A percentile compares a stretch with the other conserved stretches of the same genome.
phyloP scores from a whole-genome alignment of 176 grass and related monocot species.

The Avena insularis region DNA sequence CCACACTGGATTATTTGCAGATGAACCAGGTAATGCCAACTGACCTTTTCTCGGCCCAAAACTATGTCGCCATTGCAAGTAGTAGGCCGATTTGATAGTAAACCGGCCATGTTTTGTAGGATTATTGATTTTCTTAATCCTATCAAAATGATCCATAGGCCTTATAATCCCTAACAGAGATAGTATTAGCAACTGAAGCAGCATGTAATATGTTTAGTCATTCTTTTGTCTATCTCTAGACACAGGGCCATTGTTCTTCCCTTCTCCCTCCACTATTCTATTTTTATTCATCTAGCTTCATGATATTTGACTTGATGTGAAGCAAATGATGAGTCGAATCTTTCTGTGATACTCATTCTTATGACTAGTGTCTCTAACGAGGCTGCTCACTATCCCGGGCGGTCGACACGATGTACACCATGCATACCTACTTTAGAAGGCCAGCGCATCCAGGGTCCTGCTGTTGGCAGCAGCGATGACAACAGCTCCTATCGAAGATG shows the following conservation, averaged over 20 bases:
- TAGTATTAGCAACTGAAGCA: too few species aligned
- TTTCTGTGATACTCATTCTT: constrained; percentile 20
- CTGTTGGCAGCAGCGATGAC: constrained; percentile 70
- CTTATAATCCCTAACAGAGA: too few species aligned
- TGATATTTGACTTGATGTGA: not conserved
- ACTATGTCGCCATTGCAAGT: too few species aligned
- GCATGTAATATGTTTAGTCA: not conserved
- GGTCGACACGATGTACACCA: constrained; percentile 86
- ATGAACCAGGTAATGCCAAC: too few species aligned
- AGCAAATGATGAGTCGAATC: not conserved
- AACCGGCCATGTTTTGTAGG: too few species aligned
- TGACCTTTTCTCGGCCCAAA: too few species aligned
- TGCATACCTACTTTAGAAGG: constrained; percentile 73
- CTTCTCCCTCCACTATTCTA: too few species aligned
- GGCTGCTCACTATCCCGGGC: constrained; percentile 90
- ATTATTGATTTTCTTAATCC: too few species aligned
- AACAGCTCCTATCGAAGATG: constrained; percentile 81
- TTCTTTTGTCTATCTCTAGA: not conserved
- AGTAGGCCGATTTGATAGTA: too few species aligned
- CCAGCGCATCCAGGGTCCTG: constrained; percentile 69
- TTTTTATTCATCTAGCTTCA: too few species aligned
- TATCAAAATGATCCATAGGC: too few species aligned
- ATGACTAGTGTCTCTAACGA: not conserved
- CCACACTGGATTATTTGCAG: too few species aligned
- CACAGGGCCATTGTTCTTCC: not conserved